These are phyloP conservation scores for Boletellus ananiceps DNA, from an alignment of 768 basidiomycete genomes.

Conservation along the genomic window DNA sequence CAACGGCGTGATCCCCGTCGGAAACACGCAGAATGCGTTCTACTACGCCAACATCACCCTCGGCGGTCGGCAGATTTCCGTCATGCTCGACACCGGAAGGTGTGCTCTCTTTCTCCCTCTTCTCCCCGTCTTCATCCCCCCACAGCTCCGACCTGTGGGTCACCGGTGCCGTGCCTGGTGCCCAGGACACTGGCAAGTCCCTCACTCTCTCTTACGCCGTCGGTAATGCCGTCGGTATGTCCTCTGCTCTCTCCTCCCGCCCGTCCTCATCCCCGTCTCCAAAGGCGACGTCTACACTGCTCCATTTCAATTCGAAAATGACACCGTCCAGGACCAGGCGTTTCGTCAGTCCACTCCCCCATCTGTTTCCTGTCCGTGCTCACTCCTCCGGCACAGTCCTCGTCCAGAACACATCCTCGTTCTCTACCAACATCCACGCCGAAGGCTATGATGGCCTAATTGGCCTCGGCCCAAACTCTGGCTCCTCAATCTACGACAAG, in stretches of 20 bases:
- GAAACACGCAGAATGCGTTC: constrained; percentile 66
- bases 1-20: constrained; percentile 39
- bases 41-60: constrained; percentile 71
- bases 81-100: constrained; percentile 80
- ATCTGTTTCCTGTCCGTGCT: not conserved
- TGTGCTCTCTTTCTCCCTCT: constrained; percentile 17
- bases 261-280: not conserved
- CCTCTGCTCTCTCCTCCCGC: not conserved
- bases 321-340: constrained; percentile 58
- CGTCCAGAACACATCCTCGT: constrained; percentile 57
- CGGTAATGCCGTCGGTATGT: constrained; percentile 56
- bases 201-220: constrained; percentile 64
- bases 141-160: constrained; percentile 77
- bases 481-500: constrained; percentile 58
- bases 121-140: constrained; percentile 3
- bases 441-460: constrained; percentile 70
- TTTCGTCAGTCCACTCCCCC: constrained; percentile 44
- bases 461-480: constrained; percentile 74
- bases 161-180: constrained; percentile 41
- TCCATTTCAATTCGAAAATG: constrained; percentile 49
- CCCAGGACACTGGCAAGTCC: constrained; percentile 52
- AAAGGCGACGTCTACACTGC: constrained; percentile 56
- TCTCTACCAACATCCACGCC: constrained; percentile 53
- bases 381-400: constrained; percentile 41
- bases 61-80: constrained; percentile 50